A percentile compares a stretch with the other conserved stretches of the same genome.
Conservation (phyloP, 2,329 filamentous ascomycete species). For the Stylonectria norvegica region DNA sequence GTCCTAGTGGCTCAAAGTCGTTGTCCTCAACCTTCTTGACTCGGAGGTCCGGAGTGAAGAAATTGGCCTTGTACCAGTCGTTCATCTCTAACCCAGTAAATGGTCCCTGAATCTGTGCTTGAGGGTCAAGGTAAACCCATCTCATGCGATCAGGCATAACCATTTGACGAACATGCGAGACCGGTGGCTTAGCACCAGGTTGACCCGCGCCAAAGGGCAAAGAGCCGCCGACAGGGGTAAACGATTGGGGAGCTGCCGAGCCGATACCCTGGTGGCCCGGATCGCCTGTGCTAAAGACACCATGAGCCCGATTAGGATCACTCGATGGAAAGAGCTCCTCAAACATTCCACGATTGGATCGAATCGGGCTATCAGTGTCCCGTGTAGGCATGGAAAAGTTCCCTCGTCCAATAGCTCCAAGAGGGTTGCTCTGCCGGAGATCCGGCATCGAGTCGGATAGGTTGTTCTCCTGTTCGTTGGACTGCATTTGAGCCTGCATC, state of each 20-base stretch:
- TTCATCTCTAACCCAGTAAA: slow-evolving; percentile 99
- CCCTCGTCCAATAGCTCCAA: slow-evolving; percentile 65
- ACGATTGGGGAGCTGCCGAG: slow-evolving; percentile 33
- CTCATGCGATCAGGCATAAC: slow-evolving; percentile 99
- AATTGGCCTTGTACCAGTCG: slow-evolving; percentile 98
- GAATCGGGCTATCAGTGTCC: slow-evolving; percentile 59
- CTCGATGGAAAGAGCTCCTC: slow-evolving; percentile 51
- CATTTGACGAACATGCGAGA: slow-evolving; percentile 79
- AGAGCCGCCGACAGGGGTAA: slow-evolving; percentile 34
- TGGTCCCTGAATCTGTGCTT: slow-evolving; percentile 86
- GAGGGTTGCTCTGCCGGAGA: slow-evolving; percentile 57
- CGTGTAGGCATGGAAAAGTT: slow-evolving; percentile 52
- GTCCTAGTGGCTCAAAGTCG: slow-evolving; percentile 92
- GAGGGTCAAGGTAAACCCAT: slow-evolving; percentile 96
- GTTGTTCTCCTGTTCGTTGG: slow-evolving; percentile 62
- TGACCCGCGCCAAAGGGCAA: slow-evolving; percentile 34
- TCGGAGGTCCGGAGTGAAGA: slow-evolving; percentile 90
- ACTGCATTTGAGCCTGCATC: slow-evolving; percentile 89
- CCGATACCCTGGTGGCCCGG: slow-evolving; percentile 33
- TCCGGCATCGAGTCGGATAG: slow-evolving; percentile 57
- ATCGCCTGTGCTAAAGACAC: slow-evolving; percentile 38
- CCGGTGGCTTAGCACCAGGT: slow-evolving; percentile 47
- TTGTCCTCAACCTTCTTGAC: slow-evolving; percentile 93
- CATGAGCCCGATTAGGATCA: slow-evolving; percentile 32
- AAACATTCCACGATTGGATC: slow-evolving; percentile 52